phyloP scores from a whole-genome alignment of 352 stramenopile genomes.

The Elongisporangium prolatum region DNA sequence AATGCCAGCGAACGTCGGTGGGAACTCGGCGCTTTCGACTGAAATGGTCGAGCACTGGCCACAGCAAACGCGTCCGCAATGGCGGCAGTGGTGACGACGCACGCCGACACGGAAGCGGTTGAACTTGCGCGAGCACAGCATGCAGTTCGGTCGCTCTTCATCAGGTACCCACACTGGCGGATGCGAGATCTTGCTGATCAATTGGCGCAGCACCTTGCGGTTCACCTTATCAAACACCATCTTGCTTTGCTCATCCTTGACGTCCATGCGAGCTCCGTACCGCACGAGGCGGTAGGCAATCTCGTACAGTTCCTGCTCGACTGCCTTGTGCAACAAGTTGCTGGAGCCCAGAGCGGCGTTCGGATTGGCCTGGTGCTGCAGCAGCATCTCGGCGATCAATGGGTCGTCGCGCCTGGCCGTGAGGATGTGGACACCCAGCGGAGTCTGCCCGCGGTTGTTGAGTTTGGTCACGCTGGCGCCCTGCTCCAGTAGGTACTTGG shows the following conservation, averaged over 20 bases:
- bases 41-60: constrained; percentile 71
- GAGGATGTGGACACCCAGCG: constrained; percentile 73
- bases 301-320: constrained; percentile 65
- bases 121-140: constrained; percentile 78
- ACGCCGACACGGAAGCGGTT: constrained; percentile 52
- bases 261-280: constrained; percentile 68
- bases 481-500: constrained; percentile 77
- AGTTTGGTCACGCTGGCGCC: constrained; percentile 49
- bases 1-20: constrained; percentile 46
- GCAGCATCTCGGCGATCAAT: constrained; percentile 72
- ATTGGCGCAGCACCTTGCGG: constrained; percentile 60
- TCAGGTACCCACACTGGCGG: constrained; percentile 82
- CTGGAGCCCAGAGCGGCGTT: constrained; percentile 62
- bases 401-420: constrained; percentile 73
- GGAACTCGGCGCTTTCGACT: constrained; percentile 68
- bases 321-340: constrained; percentile 67
- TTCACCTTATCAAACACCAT: constrained; percentile 87
- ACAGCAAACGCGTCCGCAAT: constrained; percentile 79
- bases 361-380: constrained; percentile 68
- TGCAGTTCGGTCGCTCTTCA: constrained; percentile 64
- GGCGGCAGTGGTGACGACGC: constrained; percentile 81
- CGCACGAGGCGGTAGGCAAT: constrained; percentile 76
- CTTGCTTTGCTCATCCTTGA: constrained; percentile 65
- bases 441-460: constrained; percentile 71
- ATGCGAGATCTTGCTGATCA: constrained; percentile 72